These are phyloP conservation scores for Oemleria cerasiformis DNA, from an alignment of 306 rosid genomes.

Conservation along the genomic window DNA sequence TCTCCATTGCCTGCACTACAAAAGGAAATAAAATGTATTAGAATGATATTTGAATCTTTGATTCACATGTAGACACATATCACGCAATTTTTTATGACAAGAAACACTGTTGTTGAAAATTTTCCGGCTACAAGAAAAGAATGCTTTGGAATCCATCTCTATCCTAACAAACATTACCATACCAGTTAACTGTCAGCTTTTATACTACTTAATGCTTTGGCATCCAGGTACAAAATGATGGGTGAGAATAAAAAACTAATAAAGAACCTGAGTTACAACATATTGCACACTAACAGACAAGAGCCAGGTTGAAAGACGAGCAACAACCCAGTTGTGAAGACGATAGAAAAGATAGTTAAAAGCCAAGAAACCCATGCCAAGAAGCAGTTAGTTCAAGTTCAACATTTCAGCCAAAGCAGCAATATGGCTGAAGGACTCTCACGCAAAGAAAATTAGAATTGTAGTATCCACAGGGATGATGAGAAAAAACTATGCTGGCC, in stretches of 20 bases:
- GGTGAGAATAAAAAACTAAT: not conserved
- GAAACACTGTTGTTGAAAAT: not conserved
- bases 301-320: not conserved
- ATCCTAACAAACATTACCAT: not conserved
- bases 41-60: not conserved
- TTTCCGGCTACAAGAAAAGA: not conserved
- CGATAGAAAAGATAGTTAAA: not conserved
- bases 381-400: not conserved
- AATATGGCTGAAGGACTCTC: not conserved
- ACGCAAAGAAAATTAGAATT: not conserved
- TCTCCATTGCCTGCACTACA: slow-evolving; percentile 78
- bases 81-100: not conserved
- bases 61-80: not conserved
- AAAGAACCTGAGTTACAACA: not conserved
- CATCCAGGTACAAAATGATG: too few species aligned
- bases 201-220: too few species aligned
- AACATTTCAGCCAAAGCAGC: not conserved
- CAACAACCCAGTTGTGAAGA: not conserved
- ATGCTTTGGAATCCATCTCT: not conserved
- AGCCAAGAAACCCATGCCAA: not conserved
- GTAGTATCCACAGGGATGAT: slow-evolving; percentile 8
- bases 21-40: slow-evolving; percentile 22
- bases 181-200: not conserved
- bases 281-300: not conserved
- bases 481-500: slow-evolving; percentile 8